These are phyloP conservation scores for Pythium chondricola DNA, from an alignment of 352 stramenopile genomes.

Conservation along the genomic window DNA sequence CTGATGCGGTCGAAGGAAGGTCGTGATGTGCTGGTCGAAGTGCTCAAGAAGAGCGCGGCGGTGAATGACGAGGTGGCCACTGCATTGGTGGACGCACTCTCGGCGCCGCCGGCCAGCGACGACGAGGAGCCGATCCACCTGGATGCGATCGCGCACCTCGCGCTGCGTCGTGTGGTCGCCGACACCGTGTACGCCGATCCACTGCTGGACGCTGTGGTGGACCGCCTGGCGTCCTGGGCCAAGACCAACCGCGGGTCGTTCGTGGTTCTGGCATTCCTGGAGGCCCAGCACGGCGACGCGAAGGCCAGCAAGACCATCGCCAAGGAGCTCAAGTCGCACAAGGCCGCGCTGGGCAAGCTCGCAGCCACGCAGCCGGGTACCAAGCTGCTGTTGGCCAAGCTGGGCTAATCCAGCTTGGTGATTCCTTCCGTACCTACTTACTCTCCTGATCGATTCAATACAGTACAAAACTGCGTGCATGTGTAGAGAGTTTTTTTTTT, in stretches of 20 bases:
- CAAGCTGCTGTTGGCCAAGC: conserved; percentile 81
- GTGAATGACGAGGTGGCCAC: conserved; percentile 42
- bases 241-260: conserved; percentile 76
- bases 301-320: conserved; percentile 45
- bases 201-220: conserved; percentile 45
- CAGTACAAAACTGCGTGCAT: no score
- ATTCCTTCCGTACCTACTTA: no score
- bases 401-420: no score
- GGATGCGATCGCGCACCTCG: conserved; percentile 68
- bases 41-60: conserved; percentile 57
- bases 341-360: conserved; percentile 56
- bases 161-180: conserved; percentile 72
- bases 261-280: conserved; percentile 76
- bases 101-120: conserved; percentile 33
- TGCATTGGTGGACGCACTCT: conserved; percentile 38
- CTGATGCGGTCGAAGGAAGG: conserved; percentile 79
- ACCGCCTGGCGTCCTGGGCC: conserved; percentile 45
- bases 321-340: conserved; percentile 55
- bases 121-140: conserved; percentile 54
- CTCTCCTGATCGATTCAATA: no score
- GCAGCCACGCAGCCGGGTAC: conserved; percentile 57
- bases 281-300: conserved; percentile 45
- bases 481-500: no score
- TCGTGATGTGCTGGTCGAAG: conserved; percentile 75
- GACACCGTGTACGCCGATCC: conserved; percentile 49